Conservation (phyloP, 2,329 filamentous ascomycete species). For the Fusarium ambrosium region DNA sequence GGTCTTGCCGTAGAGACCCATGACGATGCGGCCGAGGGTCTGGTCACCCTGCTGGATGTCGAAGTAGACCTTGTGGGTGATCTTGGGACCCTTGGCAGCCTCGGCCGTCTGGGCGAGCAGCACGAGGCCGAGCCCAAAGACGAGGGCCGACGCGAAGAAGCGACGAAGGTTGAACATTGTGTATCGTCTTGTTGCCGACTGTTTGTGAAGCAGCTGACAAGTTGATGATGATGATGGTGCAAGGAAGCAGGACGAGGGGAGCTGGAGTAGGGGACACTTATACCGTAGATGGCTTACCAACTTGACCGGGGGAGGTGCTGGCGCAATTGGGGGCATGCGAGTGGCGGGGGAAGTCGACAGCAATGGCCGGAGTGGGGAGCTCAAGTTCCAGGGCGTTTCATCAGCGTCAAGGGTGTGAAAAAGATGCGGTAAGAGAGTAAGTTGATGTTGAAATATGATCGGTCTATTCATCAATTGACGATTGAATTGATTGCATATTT, state of each 20-base stretch:
- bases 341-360: conserved; percentile 20
- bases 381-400: conserved; percentile 43
- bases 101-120: conserved; percentile 82
- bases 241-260: conserved; percentile 28
- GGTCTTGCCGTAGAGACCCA: conserved; percentile 90
- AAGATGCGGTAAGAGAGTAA: not conserved
- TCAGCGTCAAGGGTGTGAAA: not conserved
- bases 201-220: conserved; percentile 21
- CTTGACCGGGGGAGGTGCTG: conserved; percentile 39
- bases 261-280: conserved; percentile 44
- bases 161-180: conserved; percentile 83
- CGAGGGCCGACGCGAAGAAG: conserved; percentile 78
- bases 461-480: not conserved
- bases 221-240: conserved; percentile 37
- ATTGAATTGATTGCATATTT: not conserved
- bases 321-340: conserved; percentile 35
- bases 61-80: conserved; percentile 95
- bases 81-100: conserved; percentile 89
- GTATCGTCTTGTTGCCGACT: conserved; percentile 42
- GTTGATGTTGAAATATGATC: not conserved
- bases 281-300: conserved; percentile 34
- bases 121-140: conserved; percentile 80
- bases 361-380: conserved; percentile 29
- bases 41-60: conserved; percentile 84
- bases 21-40: conserved; percentile 79